Conservation (phyloP, 441 rosid genomes). For the Eruca vesicaria region DNA sequence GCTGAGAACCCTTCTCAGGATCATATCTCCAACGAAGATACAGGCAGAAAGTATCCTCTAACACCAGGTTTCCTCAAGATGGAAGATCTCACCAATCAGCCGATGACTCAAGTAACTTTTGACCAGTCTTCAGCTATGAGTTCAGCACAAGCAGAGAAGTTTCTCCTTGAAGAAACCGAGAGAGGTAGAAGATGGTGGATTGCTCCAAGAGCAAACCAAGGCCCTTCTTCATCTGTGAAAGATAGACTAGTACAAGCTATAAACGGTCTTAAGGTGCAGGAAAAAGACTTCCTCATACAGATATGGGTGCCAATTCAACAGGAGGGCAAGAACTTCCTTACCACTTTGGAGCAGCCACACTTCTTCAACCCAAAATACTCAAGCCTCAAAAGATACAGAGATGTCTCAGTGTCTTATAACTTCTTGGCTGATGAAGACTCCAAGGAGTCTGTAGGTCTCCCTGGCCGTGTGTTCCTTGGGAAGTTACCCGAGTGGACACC, state of each 20-base stretch:
- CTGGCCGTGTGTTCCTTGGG: conserved; percentile 71
- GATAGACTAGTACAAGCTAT: conserved; percentile 64
- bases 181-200: conserved; percentile 62
- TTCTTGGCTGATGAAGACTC: conserved; percentile 64
- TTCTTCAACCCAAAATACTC: conserved; percentile 43
- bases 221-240: conserved; percentile 52
- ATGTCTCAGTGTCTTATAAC: conserved; percentile 53
- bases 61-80: conserved; percentile 31
- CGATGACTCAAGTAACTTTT: conserved; percentile 34
- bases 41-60: conserved; percentile 24
- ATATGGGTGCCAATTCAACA: conserved; percentile 80
- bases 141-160: conserved; percentile 38
- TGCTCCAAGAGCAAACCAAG: conserved; percentile 43
- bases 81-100: conserved; percentile 32
- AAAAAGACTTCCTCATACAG: conserved; percentile 69
- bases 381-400: conserved; percentile 64
- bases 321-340: conserved; percentile 69
- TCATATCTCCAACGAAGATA: conserved; percentile 36
- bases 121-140: conserved; percentile 33
- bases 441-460: conserved; percentile 63
- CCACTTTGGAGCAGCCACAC: conserved; percentile 79
- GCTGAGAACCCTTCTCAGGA: conserved; percentile 31
- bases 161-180: conserved; percentile 47
- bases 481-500: conserved; percentile 90
- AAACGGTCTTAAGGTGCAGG: conserved; percentile 47